phyloP scores from a whole-genome alignment of 1,139 yeast species.

The Debaryomycetaceae sp. region DNA sequence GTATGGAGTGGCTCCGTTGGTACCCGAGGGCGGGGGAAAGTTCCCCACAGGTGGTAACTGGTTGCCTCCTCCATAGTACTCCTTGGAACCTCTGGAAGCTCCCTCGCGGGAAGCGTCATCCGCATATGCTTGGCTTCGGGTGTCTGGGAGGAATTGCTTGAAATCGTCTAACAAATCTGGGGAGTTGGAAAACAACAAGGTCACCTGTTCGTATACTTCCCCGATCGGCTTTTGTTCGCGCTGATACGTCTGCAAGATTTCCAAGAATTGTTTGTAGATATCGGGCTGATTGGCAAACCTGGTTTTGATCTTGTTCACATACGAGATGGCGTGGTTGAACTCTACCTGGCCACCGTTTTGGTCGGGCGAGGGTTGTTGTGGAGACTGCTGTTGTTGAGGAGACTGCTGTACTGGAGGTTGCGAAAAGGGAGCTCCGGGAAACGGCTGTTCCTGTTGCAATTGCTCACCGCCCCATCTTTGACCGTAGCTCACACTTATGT shows the following conservation, averaged over 20 bases:
- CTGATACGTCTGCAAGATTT: slow-evolving; percentile 92
- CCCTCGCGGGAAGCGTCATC: slow-evolving; percentile 23
- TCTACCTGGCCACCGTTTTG: slow-evolving; percentile 79
- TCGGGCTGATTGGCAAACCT: slow-evolving; percentile 94
- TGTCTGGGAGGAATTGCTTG: slow-evolving; percentile 91
- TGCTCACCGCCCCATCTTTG: slow-evolving; percentile 25
- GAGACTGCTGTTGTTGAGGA: slow-evolving; percentile 16
- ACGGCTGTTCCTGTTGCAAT: slow-evolving; percentile 11
- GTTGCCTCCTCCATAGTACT: slow-evolving; percentile 18
- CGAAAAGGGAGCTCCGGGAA: not conserved
- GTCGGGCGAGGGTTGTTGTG: slow-evolving; percentile 18
- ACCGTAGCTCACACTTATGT: slow-evolving; percentile 26
- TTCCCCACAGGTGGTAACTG: slow-evolving; percentile 95
- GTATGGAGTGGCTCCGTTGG: slow-evolving; percentile 27
- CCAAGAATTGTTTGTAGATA: slow-evolving; percentile 89
- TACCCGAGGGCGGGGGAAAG: slow-evolving; percentile 73
- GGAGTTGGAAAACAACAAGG: slow-evolving; percentile 81
- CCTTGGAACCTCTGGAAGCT: slow-evolving; percentile 15
- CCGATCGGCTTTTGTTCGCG: slow-evolving; percentile 92
- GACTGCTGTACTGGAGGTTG: slow-evolving; percentile 12
- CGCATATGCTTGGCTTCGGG: slow-evolving; percentile 41
- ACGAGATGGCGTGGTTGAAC: slow-evolving; percentile 93
- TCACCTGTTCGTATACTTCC: slow-evolving; percentile 92
- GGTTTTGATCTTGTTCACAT: slow-evolving; percentile 92
- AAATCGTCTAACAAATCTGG: slow-evolving; percentile 94